Percentiles rank a stretch among this genome's conserved stretches.
phyloP scores from a whole-genome alignment of 495 filamentous ascomycete species.

The Hypoxylon cercidicola region DNA sequence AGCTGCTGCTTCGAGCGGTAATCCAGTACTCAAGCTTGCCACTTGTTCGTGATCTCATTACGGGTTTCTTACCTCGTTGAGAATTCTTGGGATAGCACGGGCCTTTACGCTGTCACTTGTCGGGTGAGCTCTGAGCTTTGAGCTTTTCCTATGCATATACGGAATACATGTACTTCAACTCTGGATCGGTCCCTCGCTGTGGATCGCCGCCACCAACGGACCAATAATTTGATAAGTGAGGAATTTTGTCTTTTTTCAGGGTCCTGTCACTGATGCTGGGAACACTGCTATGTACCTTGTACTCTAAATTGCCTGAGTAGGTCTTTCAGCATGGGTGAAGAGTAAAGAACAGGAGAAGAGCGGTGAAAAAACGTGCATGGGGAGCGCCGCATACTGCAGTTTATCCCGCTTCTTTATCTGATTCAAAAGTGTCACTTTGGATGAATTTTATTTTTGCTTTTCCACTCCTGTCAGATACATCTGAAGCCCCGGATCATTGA shows the following conservation, averaged over 20 bases:
- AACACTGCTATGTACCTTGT: not conserved
- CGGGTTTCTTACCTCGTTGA: constrained; percentile 35
- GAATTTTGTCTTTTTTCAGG: constrained; percentile 4
- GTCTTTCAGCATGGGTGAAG: not conserved
- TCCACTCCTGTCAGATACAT: constrained; percentile 29
- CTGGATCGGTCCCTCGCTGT: constrained; percentile 24
- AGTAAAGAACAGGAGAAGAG: not conserved
- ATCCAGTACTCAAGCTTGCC: constrained; percentile 23
- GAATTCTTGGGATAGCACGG: constrained; percentile 38
- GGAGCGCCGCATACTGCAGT: constrained; percentile 12
- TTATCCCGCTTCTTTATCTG: constrained; percentile 13
- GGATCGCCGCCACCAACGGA: constrained; percentile 12
- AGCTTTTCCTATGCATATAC: constrained; percentile 1
- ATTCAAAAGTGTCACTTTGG: constrained; percentile 15
- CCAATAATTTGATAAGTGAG: constrained; percentile 1
- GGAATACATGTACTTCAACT: not conserved
- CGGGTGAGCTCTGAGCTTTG: constrained; percentile 26
- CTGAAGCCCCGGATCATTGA: constrained; percentile 30
- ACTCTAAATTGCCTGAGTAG: not conserved
- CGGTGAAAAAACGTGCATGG: not conserved
- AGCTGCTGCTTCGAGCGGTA: constrained; percentile 12
- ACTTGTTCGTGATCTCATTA: constrained; percentile 40
- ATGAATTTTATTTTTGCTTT: constrained; percentile 18
- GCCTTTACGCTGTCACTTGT: constrained; percentile 36
- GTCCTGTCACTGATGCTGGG: constrained; percentile 7